Base-by-base conservation (phyloP, 768 basidiomycete species). In the Wakefieldia striispora region DNA sequence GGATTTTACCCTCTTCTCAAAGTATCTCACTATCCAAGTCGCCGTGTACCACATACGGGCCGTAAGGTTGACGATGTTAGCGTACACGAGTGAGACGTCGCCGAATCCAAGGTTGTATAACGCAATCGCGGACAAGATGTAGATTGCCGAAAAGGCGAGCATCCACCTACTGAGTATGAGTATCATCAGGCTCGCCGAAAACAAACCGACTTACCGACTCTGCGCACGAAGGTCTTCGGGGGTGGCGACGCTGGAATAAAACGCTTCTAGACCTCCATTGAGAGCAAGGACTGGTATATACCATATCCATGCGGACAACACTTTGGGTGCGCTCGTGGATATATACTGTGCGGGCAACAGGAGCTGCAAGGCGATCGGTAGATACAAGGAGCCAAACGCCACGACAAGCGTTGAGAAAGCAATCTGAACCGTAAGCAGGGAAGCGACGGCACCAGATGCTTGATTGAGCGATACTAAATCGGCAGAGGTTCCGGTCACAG, bases 261-360 rank as follows among this genome's bases (percentile, higher is more conserved):
- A 95, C 0, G 95, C 91, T 64, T 99, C 97, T 16, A 95, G 71
- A 0, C 90, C 80, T 2, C 97, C 97, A 62, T 99, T 99, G 56
- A 92, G 70, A 6, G 88, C 88, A 60, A 99, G 78, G 19, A 88
- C 78, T 1, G 97, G 97, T 56, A 98, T 86, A 58, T 95, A 95
- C 74, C 81, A 86, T 20, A 91, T 68, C 81, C 94, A 99, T 1
- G 86, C 82, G 12, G 70, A 67, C 6, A 99, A 80, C 33, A 95
- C 86, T 13, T 68, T 55, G 0, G 91, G 86, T 0, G 95, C 94
- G 37, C 89, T 91, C 1, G 94, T 93, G 36, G 75, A 60, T 31
- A 82, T 73, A 68, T 90, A 90, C 51, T 79, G 76, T 19, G 60
- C 68, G 17, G 89, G 93, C 8, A 97, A 80, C 26, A 95, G 68